These are phyloP conservation scores for Apium graveolens DNA, from an alignment of 129 eudicot genomes.

Conservation along the genomic window DNA sequence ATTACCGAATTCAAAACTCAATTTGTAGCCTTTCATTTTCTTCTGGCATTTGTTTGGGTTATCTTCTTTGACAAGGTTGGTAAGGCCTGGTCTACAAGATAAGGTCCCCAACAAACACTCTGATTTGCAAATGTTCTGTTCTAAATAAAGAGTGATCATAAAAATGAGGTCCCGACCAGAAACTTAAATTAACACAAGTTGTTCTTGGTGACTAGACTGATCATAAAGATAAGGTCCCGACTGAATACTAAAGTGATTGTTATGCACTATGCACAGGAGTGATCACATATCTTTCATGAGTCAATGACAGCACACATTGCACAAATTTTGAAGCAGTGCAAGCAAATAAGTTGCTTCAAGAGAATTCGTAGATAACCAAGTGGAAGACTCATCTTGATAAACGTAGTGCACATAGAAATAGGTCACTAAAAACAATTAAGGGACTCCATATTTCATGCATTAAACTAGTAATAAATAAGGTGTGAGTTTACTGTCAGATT, in stretches of 20 bases:
- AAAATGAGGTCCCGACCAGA: neutral
- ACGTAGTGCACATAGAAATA: too few species aligned
- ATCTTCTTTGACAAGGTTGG: constrained; percentile 4
- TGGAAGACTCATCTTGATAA: too few species aligned
- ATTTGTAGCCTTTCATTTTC: neutral
- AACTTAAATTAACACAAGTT: neutral
- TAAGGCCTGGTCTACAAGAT: constrained; percentile 4
- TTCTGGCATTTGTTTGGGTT: neutral
- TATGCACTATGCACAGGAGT: neutral
- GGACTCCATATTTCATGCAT: neutral
- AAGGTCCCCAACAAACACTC: neutral
- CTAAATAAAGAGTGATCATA: neutral
- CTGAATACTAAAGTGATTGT: neutral
- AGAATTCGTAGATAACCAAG: too few species aligned
- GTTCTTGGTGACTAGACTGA: neutral
- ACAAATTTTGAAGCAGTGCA: neutral
- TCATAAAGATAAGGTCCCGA: neutral
- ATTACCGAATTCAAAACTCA: neutral
- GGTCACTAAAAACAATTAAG: too few species aligned
- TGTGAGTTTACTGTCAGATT: neutral
- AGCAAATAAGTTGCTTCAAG: too few species aligned
- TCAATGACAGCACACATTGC: neutral
- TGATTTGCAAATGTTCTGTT: neutral
- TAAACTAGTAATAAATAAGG: neutral
- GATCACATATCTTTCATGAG: neutral